Evolutionary conservation across 1,284 basidiomycete species (phyloP), one percentile per base, ranked within the genome.

Genomic region (Hymenochaete sp.): DNA sequence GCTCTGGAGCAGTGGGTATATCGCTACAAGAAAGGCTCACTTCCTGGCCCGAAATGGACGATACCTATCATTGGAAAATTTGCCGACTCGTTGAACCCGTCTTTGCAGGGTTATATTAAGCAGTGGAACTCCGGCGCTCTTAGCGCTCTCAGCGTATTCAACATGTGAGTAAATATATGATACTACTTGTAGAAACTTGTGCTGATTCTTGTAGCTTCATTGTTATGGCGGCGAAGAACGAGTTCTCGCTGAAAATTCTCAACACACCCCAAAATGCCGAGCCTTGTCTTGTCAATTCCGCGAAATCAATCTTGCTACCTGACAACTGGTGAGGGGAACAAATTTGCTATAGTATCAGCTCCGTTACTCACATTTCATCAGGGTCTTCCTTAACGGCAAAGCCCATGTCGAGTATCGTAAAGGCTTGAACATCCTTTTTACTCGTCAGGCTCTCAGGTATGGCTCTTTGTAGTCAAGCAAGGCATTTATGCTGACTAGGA

Each of bases 371-470:
- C 28, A 37, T 4, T 21, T 42, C 47, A 41, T 2, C 58, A 93
- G 89, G 91, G 95, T 98, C 7, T 98, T 98, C 72, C 71, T 98
- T 38, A 93, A 81, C 54, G 95, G 95, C 48, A 98, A 93, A 68
- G 74, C 70, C 1, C 95, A 98, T 62, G 82, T 93, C 52, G 92
- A 96, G 45, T 98, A 96, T 67, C 88, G 96, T 54, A 88, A 85
- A 55, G 83, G 88, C 22, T 68, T 98, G 45, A 97, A 97, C 65
- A 72, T 77, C 27, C 77, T 98, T 43, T 98, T 98, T 71, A 98
- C 96, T 19, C 88, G 90, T 61, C 87, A 89, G 62, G 90, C 93
- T 7, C 77, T 98, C 39, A 77, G 83, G 89, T 90, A 62, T 50
- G 73, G 64, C 28, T 45, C 47, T 45, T 13, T 14, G 13, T 19